Evolutionary conservation across 2,329 filamentous ascomycete species (phyloP), one percentile per base, ranked within the genome.

Genomic region (Seiridium unicorne): DNA sequence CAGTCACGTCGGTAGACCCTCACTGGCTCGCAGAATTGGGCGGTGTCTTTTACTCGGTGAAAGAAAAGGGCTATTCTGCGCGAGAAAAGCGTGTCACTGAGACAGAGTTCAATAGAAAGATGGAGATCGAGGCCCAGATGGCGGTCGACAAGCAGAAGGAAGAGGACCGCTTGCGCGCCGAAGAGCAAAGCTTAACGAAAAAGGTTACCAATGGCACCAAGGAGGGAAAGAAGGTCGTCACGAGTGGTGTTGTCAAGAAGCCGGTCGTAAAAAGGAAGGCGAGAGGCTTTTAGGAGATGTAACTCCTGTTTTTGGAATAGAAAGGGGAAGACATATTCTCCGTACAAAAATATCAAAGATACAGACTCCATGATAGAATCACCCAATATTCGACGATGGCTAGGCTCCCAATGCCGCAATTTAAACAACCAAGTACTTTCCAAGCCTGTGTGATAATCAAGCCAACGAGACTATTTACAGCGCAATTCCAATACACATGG

Each of bases 21-120:
- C 92, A 96, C 72, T 99, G 95, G 95, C 85, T 99, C 46, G 95
- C 95, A 5, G 95, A 99, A 72, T 81, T 99, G 5, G 95, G 96
- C 40, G 95, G 93, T 1, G 95, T 99, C 0, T 99, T 99, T 75
- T 99, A 98, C 76, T 95, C 90, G 1, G 85, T 99, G 71, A 97
- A 97, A 77, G 94, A 98, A 77, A 99, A 99, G 76, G 95, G 94
- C 1, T 99, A 96, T 72, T 96, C 91, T 11, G 87, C 89, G 10
- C 84, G 91, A 34, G 91, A 97, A 69, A 94, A 93, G 76, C 85
- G 91, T 58, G 86, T 97, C 53, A 94, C 90, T 0, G 94, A 98
- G 77, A 89, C 88, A 13, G 94, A 97, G 73, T 97, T 97, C 73
- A 97, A 96, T 72, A 83, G 87, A 56, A 93, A 91, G 74, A 93